phyloP scores from a whole-genome alignment of 1,139 yeast species.

The Arxiozyma telluris region DNA sequence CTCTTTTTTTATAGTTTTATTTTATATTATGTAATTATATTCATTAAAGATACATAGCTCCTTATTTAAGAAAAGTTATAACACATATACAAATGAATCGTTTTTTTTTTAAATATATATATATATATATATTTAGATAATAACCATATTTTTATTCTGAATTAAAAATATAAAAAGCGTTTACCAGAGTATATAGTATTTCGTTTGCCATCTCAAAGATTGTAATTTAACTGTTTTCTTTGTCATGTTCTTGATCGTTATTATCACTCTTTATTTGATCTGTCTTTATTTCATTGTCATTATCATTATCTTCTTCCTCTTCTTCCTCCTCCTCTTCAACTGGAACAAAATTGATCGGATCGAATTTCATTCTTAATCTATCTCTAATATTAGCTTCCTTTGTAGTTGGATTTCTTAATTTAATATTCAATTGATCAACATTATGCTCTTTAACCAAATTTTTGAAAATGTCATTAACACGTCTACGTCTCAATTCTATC shows the following conservation, averaged over 20 bases:
- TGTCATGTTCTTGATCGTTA: not conserved
- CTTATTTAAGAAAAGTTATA: not conserved
- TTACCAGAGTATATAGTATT: not conserved
- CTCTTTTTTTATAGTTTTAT: not conserved
- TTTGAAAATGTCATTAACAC: conserved; percentile 46
- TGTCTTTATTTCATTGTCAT: not conserved
- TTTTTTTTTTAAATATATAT: no score
- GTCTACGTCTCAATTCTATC: conserved; percentile 74
- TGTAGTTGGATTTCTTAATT: conserved; percentile 29
- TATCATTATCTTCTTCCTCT: conserved; percentile 8
- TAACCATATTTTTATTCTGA: not conserved
- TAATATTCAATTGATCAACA: conserved; percentile 32
- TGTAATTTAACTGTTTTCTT: not conserved
- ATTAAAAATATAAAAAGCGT: not conserved
- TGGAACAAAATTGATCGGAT: conserved; percentile 31
- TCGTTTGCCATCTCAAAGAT: not conserved
- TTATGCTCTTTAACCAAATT: conserved; percentile 36
- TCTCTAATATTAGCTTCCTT: conserved; percentile 29
- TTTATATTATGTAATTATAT: no score
- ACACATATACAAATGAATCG: no score
- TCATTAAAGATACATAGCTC: no score
- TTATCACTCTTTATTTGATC: not conserved
- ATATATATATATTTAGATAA: no score
- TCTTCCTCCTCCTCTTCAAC: conserved; percentile 32
- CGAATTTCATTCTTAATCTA: conserved; percentile 29